A percentile compares a stretch with the other conserved stretches of the same genome.
These are phyloP conservation scores for Podaxis carcinomalis DNA, from an alignment of 768 basidiomycete genomes.

Conservation along the genomic window DNA sequence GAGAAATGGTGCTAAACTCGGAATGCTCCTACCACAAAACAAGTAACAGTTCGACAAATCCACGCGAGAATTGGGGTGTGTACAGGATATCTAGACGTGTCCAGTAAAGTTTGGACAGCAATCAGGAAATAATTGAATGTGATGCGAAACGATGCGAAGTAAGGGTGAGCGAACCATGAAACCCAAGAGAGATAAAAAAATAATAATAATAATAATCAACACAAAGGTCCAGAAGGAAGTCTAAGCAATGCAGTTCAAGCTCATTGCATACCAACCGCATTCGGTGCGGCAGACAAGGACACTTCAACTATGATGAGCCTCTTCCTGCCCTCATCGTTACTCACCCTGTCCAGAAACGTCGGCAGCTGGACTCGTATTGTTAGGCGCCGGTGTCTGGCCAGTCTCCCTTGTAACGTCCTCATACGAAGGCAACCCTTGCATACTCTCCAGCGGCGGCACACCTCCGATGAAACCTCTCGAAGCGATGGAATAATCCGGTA, in stretches of 20 bases:
- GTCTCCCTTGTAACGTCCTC: conserved; percentile 50
- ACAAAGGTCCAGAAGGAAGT: no score
- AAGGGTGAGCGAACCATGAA: background rate
- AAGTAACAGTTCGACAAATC: no score
- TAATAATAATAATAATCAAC: no score
- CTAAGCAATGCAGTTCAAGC: background rate
- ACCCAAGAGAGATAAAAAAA: background rate
- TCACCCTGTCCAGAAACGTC: background rate
- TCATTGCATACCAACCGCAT: background rate
- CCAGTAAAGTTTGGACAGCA: no score
- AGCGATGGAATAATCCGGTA: conserved; percentile 85
- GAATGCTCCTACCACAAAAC: no score
- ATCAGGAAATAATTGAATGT: no score
- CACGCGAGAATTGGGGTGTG: no score
- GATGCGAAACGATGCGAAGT: no score
- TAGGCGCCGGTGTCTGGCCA: background rate
- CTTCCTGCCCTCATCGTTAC: background rate
- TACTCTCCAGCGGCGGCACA: conserved; percentile 76
- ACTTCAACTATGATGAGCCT: background rate
- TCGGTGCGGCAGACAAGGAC: background rate
- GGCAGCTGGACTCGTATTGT: background rate
- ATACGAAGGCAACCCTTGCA: conserved; percentile 81
- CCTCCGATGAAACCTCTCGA: conserved; percentile 79
- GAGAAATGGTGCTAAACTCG: no score
- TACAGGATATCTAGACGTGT: no score